Base-by-base conservation (phyloP, 78 protist genomes). In the Chrysochromulina parva region DNA sequence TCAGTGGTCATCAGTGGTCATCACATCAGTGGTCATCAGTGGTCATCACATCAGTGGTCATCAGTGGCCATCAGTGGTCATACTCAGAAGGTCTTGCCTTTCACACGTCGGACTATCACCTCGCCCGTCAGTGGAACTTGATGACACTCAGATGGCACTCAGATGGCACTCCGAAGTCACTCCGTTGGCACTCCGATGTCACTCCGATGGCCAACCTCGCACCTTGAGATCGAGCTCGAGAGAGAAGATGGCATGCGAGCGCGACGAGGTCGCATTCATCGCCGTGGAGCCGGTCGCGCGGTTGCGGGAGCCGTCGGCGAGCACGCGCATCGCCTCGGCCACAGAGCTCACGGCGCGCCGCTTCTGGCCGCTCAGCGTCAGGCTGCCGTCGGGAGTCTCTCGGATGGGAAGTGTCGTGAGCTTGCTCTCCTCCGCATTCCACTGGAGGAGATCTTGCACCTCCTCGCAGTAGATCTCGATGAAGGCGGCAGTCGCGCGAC, bases 161-260 rank as follows among this genome's bases (percentile, higher is more conserved):
- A 38, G 38, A 38, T 38, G 38, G 38, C 38, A 38, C 38, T 38
- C 38, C 38, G 38, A 38, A 38, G 38, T 38, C 38, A 38, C 38
- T 38, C 38, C 38, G 38, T 38, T 38, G 38, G 38, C 38, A 38
- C 38, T 38, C 38, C 38, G 38, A 38, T 38, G 38, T 38, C 38
- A 38, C 38, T 38, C 38, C 38, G 38, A 38, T 38, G 38, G 38
- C 38, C 38, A 38, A 38, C 38, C 0, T 38, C 38, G 38, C 38
- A 7, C 13, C 62, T 7, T 58, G 19, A 69, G 78, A 22, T 81
- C 81, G 48, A 93, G 28, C 24, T 26, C n/a, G 17, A 95, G 26
- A 13, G 93, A 87, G 91, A 93, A 82, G 65, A 95, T 89, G 17
- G 96, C 94, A 82, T 95, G 96, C 14, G 94, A 91, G 20, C 96